Evolutionary conservation across 2,329 filamentous ascomycete species (phyloP).

Genomic region (Xylaria sp.): DNA sequence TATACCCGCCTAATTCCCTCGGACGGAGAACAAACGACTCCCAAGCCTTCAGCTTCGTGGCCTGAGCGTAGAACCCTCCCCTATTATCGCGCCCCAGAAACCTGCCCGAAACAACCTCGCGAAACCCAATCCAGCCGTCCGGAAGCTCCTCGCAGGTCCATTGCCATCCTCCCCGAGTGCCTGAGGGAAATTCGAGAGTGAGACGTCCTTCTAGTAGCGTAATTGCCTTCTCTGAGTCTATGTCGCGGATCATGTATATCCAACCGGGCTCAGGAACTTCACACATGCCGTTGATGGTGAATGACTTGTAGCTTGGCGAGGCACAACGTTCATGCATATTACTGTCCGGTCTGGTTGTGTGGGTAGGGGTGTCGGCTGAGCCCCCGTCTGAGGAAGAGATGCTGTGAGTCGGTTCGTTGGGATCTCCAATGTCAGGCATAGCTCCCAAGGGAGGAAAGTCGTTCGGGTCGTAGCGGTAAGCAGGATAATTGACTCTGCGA

Average conservation of each 20-base stretch:
- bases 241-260: slow-evolving; percentile 36
- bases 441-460: not conserved
- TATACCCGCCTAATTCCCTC: slow-evolving; percentile 28
- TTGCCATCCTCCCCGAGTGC: slow-evolving; percentile 34
- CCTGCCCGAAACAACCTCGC: slow-evolving; percentile 28
- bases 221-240: slow-evolving; percentile 9
- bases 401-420: not conserved
- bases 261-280: slow-evolving; percentile 28
- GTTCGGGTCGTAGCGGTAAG: not conserved
- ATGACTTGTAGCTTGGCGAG: not conserved
- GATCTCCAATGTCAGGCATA: not conserved
- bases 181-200: not conserved
- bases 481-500: not conserved
- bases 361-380: not conserved
- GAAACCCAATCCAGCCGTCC: slow-evolving; percentile 34
- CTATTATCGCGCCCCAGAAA: slow-evolving; percentile 30
- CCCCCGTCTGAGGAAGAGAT: not conserved
- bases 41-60: not conserved
- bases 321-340: not conserved
- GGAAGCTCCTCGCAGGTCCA: slow-evolving; percentile 32
- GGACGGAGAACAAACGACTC: slow-evolving; percentile 35
- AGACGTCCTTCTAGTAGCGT: slow-evolving; percentile 14
- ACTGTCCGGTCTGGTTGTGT: not conserved
- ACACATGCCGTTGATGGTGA: not conserved
- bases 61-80: slow-evolving; percentile 8